Conservation (phyloP, 768 basidiomycete genomes). For the Trametes gibbosa region DNA sequence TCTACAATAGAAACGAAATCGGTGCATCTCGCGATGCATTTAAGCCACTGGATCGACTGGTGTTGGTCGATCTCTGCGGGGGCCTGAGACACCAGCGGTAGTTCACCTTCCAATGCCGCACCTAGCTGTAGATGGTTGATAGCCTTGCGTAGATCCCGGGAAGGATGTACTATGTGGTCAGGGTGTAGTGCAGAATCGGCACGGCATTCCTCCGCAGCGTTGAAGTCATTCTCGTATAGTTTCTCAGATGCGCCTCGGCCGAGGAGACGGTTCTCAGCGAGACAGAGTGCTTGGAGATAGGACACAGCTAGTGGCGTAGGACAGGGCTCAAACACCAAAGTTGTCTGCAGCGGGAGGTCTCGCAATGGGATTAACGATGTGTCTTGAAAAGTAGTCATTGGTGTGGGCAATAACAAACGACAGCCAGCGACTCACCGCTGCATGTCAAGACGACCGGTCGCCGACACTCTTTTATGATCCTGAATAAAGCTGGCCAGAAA, state of each 20-base stretch:
- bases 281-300: constrained; percentile 20
- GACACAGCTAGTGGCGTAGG: constrained; percentile 22
- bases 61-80: background rate
- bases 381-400: constrained; percentile 44
- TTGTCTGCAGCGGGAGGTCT: constrained; percentile 76
- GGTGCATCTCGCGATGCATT: background rate
- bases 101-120: background rate
- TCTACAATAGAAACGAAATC: constrained; percentile 5
- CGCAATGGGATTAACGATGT: constrained; percentile 62
- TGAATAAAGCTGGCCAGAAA: constrained; percentile 82
- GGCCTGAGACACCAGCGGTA: background rate
- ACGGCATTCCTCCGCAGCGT: background rate
- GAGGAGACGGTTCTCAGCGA: constrained; percentile 13
- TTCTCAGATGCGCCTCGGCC: background rate
- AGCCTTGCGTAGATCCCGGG: constrained; percentile 13
- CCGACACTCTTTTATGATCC: constrained; percentile 78
- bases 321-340: constrained; percentile 54
- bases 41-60: background rate
- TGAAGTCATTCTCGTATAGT: background rate
- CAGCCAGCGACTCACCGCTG: constrained; percentile 60
- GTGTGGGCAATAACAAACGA: constrained; percentile 2
- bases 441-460: constrained; percentile 94
- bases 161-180: background rate
- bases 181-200: background rate
- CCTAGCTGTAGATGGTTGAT: constrained; percentile 18